These are phyloP conservation scores for Malus fusca DNA, from an alignment of 306 rosid genomes.

Conservation along the genomic window DNA sequence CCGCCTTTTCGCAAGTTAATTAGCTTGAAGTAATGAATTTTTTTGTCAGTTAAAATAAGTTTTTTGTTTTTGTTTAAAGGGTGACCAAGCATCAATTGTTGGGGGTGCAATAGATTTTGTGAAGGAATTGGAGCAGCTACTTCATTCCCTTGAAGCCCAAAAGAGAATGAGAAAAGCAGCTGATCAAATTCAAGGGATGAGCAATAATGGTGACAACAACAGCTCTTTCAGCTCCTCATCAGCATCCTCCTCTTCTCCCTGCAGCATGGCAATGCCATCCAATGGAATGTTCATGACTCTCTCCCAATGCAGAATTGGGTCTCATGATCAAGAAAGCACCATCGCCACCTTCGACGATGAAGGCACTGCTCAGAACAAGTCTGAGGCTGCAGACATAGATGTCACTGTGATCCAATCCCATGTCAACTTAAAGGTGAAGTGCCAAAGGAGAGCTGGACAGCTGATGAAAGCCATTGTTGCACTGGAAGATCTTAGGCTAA, in stretches of 20 bases:
- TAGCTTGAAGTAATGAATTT: background rate
- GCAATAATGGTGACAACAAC: background rate
- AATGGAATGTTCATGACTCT: constrained; percentile 21
- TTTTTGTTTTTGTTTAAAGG: constrained; percentile 25
- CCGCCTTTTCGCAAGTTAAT: background rate
- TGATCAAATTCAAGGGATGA: constrained; percentile 14
- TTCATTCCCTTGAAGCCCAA: constrained; percentile 66
- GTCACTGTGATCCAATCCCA: constrained; percentile 82
- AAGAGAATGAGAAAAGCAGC: constrained; percentile 40
- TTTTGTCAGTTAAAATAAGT: background rate
- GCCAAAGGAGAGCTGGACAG: constrained; percentile 54
- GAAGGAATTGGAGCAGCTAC: constrained; percentile 85
- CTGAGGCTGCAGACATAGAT: constrained; percentile 58
- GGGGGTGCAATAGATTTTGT: constrained; percentile 97
- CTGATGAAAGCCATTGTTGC: constrained; percentile 69
- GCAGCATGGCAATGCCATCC: constrained; percentile 20
- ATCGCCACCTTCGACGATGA: constrained; percentile 25
- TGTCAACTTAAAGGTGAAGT: constrained; percentile 78
- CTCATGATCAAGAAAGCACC: constrained; percentile 18
- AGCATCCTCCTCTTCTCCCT: constrained; percentile 11
- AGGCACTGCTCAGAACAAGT: constrained; percentile 54
- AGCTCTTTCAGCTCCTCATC: constrained; percentile 14
- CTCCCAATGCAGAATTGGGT: constrained; percentile 30
- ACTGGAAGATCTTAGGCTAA: constrained; percentile 66
- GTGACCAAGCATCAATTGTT: constrained; percentile 94